A percentile compares a stretch with the other conserved stretches of the same genome.
Evolutionary conservation across 805 yeast species (phyloP).

Genomic region (Sungouiozyma intestinalis): DNA sequence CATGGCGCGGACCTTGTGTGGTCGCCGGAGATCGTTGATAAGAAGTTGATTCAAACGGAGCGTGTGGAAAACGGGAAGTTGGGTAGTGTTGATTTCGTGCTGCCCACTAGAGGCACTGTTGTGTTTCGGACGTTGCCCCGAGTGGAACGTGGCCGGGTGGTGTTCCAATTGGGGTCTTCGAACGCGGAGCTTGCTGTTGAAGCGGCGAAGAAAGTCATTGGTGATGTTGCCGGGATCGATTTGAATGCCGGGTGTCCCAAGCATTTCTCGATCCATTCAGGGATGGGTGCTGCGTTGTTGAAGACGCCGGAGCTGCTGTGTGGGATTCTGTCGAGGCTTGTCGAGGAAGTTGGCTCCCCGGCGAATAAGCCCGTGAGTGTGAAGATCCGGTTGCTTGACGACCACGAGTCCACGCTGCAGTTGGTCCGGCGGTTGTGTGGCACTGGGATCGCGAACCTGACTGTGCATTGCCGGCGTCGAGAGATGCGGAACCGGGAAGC

Average conservation of each 20-base stretch:
- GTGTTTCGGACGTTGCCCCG: constrained; percentile 66
- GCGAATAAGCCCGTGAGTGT: constrained; percentile 74
- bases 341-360: constrained; percentile 72
- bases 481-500: constrained; percentile 80
- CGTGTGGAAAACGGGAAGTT: constrained; percentile 48
- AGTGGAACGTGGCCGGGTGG: constrained; percentile 52
- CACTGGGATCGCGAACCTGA: constrained; percentile 80
- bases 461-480: constrained; percentile 85
- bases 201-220: constrained; percentile 72
- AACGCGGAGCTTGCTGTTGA: constrained; percentile 75
- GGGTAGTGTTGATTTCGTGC: constrained; percentile 51
- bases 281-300: constrained; percentile 95
- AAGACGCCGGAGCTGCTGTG: constrained; percentile 71
- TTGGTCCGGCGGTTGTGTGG: constrained; percentile 47
- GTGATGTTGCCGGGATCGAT: constrained; percentile 88
- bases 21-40: constrained; percentile 91
- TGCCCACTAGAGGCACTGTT: constrained; percentile 33
- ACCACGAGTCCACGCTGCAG: constrained; percentile 46
- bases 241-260: constrained; percentile 96
- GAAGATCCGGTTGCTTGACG: constrained; percentile 71
- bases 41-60: constrained; percentile 61
- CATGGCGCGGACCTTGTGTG: constrained; percentile 93
- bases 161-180: constrained; percentile 88
- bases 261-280: constrained; percentile 86
- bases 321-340: constrained; percentile 56